A percentile compares a stretch with the other conserved stretches of the same genome.
Conservation (phyloP, 2,329 filamentous ascomycete species). For the Aspergillus chevalieri region DNA sequence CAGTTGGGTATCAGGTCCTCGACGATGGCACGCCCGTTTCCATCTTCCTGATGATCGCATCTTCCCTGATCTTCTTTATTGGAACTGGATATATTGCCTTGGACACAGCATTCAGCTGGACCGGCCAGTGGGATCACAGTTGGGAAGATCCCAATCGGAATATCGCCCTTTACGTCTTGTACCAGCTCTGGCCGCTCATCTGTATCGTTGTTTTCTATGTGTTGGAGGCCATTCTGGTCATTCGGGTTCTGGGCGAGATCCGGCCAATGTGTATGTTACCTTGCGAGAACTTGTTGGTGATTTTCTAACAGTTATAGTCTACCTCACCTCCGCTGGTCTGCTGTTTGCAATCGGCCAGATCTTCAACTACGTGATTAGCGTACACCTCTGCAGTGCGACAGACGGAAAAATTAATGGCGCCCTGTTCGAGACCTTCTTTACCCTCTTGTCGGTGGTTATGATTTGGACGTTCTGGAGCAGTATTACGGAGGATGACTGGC, state of each 20-base stretch:
- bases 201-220: constrained; percentile 85
- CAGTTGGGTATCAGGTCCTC: constrained; percentile 87
- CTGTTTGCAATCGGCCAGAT: constrained; percentile 89
- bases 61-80: constrained; percentile 67
- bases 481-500: constrained; percentile 99
- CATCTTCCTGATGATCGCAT: constrained; percentile 65
- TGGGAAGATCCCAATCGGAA: constrained; percentile 55
- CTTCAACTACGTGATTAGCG: constrained; percentile 92
- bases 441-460: constrained; percentile 70
- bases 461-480: constrained; percentile 98
- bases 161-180: constrained; percentile 87
- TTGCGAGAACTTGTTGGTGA: not conserved
- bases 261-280: constrained; percentile 72
- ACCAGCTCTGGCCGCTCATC: constrained; percentile 80
- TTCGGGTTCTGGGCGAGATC: constrained; percentile 77
- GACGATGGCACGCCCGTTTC: constrained; percentile 90
- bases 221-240: constrained; percentile 74
- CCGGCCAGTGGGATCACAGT: constrained; percentile 65
- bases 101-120: constrained; percentile 85
- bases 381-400: constrained; percentile 80
- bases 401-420: constrained; percentile 84
- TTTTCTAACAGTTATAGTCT: constrained; percentile 47
- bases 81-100: constrained; percentile 94
- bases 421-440: constrained; percentile 90
- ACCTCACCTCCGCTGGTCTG: constrained; percentile 65